These are phyloP conservation scores for Trypanosoma platydactyli DNA, from an alignment of 208 protist species.

Conservation along the genomic window DNA sequence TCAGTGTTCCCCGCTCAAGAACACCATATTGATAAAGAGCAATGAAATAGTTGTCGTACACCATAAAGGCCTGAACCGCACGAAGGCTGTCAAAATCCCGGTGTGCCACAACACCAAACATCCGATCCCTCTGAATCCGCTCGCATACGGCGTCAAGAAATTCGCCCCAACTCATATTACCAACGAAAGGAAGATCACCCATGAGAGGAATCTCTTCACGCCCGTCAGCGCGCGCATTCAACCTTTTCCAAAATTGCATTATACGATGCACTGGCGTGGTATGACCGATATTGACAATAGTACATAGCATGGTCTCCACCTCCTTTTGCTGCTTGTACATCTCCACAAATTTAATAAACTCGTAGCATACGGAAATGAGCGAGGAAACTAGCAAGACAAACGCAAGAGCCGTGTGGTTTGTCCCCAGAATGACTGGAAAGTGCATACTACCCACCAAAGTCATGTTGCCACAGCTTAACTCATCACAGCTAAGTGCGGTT, in stretches of 20 bases:
- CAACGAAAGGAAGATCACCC: conserved; percentile 40
- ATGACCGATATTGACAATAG: conserved; percentile 60
- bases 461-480: conserved; percentile 45
- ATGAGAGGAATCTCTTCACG: conserved; percentile 37
- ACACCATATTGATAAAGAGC: conserved; percentile 53
- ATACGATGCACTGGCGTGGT: conserved; percentile 61
- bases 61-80: conserved; percentile 67
- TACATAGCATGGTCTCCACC: conserved; percentile 47
- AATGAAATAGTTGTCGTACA: conserved; percentile 77
- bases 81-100: conserved; percentile 55
- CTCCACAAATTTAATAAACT: conserved; percentile 51
- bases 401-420: conserved; percentile 27
- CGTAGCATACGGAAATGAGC: conserved; percentile 41
- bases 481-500: conserved; percentile 50
- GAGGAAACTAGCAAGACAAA: conserved; percentile 53
- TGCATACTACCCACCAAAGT: conserved; percentile 41
- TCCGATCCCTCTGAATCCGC: conserved; percentile 29
- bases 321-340: conserved; percentile 51
- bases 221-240: conserved; percentile 33
- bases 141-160: conserved; percentile 68
- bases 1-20: conserved; percentile 45
- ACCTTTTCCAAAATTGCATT: conserved; percentile 35
- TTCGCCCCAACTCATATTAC: conserved; percentile 60
- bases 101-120: conserved; percentile 28
- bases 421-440: conserved; percentile 44